These are phyloP conservation scores for Austroboletus novae-zelandiae DNA, from an alignment of 1,284 basidiomycete species.

Conservation along the genomic window DNA sequence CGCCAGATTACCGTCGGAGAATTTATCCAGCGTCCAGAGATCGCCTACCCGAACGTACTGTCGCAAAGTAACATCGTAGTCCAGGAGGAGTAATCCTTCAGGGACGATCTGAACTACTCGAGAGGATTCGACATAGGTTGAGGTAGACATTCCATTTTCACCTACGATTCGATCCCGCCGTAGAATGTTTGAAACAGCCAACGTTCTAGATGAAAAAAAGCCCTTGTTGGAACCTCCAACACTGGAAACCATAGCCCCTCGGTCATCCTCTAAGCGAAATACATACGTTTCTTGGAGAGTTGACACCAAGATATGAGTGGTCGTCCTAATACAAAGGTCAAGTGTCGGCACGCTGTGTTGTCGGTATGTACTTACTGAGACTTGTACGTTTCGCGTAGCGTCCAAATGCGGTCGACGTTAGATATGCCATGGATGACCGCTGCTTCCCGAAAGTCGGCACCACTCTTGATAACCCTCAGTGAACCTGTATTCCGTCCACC, in stretches of 20 bases:
- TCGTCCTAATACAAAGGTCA: constrained; percentile 28
- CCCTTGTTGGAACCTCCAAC: constrained; percentile 36
- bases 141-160: constrained; percentile 24
- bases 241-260: constrained; percentile 33
- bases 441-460: constrained; percentile 77
- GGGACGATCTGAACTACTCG: constrained; percentile 73
- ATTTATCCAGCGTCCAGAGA: constrained; percentile 33
- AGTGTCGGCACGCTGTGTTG: not conserved
- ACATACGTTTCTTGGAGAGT: constrained; percentile 53
- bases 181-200: constrained; percentile 62
- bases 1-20: constrained; percentile 16
- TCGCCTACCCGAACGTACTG: constrained; percentile 35
- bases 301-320: constrained; percentile 59
- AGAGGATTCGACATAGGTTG: constrained; percentile 50
- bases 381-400: constrained; percentile 50
- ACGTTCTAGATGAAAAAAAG: constrained; percentile 55
- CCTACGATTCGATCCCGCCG: constrained; percentile 27
- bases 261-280: constrained; percentile 46
- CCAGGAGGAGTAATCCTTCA: constrained; percentile 50
- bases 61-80: constrained; percentile 43
- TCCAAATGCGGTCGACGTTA: constrained; percentile 63
- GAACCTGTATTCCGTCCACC: constrained; percentile 82
- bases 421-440: constrained; percentile 60
- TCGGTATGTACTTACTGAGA: constrained; percentile 44
- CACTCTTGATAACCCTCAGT: constrained; percentile 80